Evolutionary conservation across 257 asterid species (phyloP).

Genomic region (Nyctanthes arbortristis): DNA sequence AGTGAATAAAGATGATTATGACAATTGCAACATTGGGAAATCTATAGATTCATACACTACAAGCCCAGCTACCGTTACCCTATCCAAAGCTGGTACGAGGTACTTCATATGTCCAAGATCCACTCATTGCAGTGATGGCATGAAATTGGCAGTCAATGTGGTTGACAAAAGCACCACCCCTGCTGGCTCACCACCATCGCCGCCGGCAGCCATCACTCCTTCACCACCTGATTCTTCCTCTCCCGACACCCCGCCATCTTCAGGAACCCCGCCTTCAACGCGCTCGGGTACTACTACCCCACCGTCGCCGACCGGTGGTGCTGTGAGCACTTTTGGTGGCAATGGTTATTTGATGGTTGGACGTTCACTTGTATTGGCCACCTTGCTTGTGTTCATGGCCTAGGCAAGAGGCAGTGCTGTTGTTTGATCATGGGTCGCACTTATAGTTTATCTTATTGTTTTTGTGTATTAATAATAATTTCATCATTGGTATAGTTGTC

Average conservation of each 20-base stretch:
- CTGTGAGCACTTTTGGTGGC: not conserved
- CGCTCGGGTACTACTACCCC: not conserved
- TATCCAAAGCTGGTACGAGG: not conserved
- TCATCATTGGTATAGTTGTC: not conserved
- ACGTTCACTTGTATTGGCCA: not conserved
- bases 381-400: not conserved
- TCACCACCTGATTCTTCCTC: too few species aligned
- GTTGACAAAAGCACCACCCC: not conserved
- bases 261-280: not conserved
- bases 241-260: too few species aligned
- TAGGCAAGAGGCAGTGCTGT: slow-evolving; percentile 9
- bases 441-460: not conserved
- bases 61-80: not conserved
- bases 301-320: not conserved
- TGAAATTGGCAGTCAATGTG: not conserved
- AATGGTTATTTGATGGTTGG: not conserved
- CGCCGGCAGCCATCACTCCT: not conserved
- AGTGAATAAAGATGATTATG: not conserved
- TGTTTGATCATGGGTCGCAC: not conserved
- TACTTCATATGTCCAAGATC: slow-evolving; percentile 1
- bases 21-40: not conserved
- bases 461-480: not conserved
- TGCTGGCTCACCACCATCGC: not conserved
- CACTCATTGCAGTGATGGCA: not conserved
- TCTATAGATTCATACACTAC: not conserved